phyloP scores from a whole-genome alignment of 2,329 filamentous ascomycete genomes.

The Ceratocystiopsis brevicomis region DNA sequence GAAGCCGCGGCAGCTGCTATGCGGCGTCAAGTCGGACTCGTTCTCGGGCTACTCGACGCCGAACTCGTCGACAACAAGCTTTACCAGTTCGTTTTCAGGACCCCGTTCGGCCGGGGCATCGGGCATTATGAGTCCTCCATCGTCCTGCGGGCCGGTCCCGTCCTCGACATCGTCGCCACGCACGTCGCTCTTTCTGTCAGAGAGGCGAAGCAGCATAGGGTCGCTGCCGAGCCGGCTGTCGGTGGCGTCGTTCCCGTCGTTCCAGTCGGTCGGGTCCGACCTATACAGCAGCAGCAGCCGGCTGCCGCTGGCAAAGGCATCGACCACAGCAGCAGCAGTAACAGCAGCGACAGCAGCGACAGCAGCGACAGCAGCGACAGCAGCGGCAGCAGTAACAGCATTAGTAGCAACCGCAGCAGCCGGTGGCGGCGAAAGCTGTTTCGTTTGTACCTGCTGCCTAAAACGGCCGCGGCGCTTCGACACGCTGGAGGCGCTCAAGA shows the following conservation, averaged over 20 bases:
- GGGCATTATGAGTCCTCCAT: conserved; percentile 6
- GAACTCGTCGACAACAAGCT: conserved; percentile 9
- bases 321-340: background rate
- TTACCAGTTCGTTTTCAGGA: conserved; percentile 7
- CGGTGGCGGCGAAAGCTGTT: background rate
- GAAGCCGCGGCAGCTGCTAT: too few species aligned
- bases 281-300: too few species aligned
- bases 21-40: background rate
- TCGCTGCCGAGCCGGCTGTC: conserved; percentile 9
- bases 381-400: background rate
- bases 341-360: background rate
- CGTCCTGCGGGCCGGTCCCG: conserved; percentile 6
- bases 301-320: background rate
- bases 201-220: conserved; percentile 8
- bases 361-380: background rate
- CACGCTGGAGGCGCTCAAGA: conserved; percentile 7
- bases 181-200: conserved; percentile 5
- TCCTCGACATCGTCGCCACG: conserved; percentile 8
- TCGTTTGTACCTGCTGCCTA: conserved; percentile 8
- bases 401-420: too few species aligned
- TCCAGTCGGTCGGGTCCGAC: background rate
- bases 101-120: conserved; percentile 2
- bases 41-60: conserved; percentile 8
- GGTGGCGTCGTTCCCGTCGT: conserved; percentile 7
- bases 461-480: conserved; percentile 8